Conservation (phyloP, 108 stramenopile species). For the Pseudonitzschia multiseries region DNA sequence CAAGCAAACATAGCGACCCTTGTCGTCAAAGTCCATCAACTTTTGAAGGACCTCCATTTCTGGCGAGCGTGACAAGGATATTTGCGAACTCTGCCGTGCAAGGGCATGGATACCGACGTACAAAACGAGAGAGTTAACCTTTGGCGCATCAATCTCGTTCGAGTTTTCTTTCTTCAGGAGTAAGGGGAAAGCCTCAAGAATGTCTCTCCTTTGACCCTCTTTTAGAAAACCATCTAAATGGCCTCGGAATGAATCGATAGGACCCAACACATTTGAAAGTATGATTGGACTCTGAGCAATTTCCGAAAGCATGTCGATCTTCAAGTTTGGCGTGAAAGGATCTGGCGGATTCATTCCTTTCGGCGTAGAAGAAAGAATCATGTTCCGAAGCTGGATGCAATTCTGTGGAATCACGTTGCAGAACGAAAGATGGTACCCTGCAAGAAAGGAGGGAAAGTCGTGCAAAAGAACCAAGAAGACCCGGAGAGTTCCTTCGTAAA, state of each 20-base stretch:
- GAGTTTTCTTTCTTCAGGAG: conserved; percentile 72
- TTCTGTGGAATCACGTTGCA: conserved; percentile 97
- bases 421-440: conserved; percentile 94
- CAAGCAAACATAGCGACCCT: conserved; percentile 93
- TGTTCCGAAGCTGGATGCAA: conserved; percentile 97
- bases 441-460: conserved; percentile 97
- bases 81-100: conserved; percentile 76
- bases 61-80: conserved; percentile 74
- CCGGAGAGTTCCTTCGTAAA: conserved; percentile 96
- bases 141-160: conserved; percentile 77
- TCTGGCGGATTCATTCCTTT: conserved; percentile 96
- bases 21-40: conserved; percentile 92
- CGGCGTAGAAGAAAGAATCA: conserved; percentile 96
- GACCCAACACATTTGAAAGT: conserved; percentile 84
- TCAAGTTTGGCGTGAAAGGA: conserved; percentile 98
- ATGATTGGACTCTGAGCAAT: conserved; percentile 88
- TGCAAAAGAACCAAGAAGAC: conserved; percentile 96
- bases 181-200: conserved; percentile 71
- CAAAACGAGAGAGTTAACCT: conserved; percentile 92
- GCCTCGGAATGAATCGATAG: conserved; percentile 63
- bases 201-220: conserved; percentile 78
- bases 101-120: conserved; percentile 94
- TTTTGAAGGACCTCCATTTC: conserved; percentile 87
- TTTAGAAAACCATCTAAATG: conserved; percentile 92
- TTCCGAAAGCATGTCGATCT: conserved; percentile 96